These are phyloP conservation scores for Endocladia muricata DNA, from an alignment of 31 red algal genomes.

Conservation along the genomic window DNA sequence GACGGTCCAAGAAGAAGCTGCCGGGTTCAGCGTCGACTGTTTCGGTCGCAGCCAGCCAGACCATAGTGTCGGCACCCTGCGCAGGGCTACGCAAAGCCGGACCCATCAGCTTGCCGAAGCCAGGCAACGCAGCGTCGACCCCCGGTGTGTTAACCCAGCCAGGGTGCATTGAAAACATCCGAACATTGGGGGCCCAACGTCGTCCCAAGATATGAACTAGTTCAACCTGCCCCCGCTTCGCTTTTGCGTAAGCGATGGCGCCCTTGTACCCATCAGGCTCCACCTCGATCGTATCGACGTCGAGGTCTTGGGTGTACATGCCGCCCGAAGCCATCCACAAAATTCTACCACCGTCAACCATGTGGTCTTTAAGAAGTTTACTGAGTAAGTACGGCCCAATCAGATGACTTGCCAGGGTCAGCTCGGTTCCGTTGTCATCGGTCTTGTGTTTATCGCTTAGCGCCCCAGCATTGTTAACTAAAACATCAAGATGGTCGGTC, in stretches of 20 bases:
- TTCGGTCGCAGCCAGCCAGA: slow-evolving; percentile 70
- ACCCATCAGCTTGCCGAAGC: slow-evolving; percentile 26
- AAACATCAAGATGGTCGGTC: not conserved
- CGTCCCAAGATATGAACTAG: slow-evolving; percentile 26
- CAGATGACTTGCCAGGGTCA: slow-evolving; percentile 18
- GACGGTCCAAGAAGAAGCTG: too few species aligned
- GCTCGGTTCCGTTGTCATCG: slow-evolving; percentile 10
- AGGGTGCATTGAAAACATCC: slow-evolving; percentile 34
- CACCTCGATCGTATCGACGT: not conserved
- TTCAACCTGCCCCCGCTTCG: slow-evolving; percentile 62
- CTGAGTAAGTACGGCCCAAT: slow-evolving; percentile 22
- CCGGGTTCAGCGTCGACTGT: too few species aligned
- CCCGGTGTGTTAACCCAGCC: slow-evolving; percentile 56
- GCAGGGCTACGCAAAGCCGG: slow-evolving; percentile 29
- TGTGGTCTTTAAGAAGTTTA: not conserved
- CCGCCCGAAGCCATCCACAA: slow-evolving; percentile 21
- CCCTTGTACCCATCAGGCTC: too few species aligned
- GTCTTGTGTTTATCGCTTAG: not conserved
- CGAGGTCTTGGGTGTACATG: slow-evolving; percentile 15
- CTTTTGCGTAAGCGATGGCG: slow-evolving; percentile 27
- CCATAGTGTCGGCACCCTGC: slow-evolving; percentile 61
- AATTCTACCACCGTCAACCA: not conserved
- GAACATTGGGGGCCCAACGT: slow-evolving; percentile 10
- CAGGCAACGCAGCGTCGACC: slow-evolving; percentile 30
- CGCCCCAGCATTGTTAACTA: slow-evolving; percentile 23